Conservation (phyloP, 257 asterid genomes). For the Nemophila menziesii region DNA sequence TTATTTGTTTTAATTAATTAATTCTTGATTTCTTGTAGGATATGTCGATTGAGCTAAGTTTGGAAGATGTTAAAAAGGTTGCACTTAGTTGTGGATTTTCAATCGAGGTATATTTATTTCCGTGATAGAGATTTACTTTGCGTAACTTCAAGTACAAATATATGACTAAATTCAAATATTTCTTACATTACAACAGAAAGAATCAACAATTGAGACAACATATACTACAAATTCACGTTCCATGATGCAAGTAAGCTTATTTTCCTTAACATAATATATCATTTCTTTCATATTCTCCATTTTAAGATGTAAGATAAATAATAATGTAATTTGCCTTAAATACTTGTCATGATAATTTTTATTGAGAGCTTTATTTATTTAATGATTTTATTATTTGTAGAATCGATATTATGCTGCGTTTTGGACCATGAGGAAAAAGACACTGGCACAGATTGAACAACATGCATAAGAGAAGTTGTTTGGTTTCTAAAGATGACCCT, state of each 20-base stretch:
- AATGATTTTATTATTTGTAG: conserved; percentile 23
- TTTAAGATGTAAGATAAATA: neutral
- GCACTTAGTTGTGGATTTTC: conserved; percentile 76
- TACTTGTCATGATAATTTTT: neutral
- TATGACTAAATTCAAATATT: conserved; percentile 1
- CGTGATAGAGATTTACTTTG: conserved; percentile 2
- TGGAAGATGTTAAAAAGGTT: conserved; percentile 87
- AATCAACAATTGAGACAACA: conserved; percentile 63
- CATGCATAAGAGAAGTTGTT: neutral
- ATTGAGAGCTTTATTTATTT: neutral
- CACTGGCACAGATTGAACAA: conserved; percentile 1
- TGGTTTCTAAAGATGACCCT: neutral
- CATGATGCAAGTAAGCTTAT: conserved; percentile 76
- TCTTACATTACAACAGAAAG: conserved; percentile 40
- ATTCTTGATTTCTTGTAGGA: conserved; percentile 36
- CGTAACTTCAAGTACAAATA: neutral
- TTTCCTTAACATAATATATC: neutral
- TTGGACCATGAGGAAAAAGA: conserved; percentile 81
- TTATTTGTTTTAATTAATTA: conserved; percentile 1
- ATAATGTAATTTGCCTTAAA: neutral
- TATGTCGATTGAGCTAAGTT: conserved; percentile 90
- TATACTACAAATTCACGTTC: conserved; percentile 74
- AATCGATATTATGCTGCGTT: conserved; percentile 72
- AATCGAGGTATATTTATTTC: conserved; percentile 43
- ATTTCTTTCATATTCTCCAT: neutral